Conservation (phyloP, 495 filamentous ascomycete species). For the Chaetomium fimeti region DNA sequence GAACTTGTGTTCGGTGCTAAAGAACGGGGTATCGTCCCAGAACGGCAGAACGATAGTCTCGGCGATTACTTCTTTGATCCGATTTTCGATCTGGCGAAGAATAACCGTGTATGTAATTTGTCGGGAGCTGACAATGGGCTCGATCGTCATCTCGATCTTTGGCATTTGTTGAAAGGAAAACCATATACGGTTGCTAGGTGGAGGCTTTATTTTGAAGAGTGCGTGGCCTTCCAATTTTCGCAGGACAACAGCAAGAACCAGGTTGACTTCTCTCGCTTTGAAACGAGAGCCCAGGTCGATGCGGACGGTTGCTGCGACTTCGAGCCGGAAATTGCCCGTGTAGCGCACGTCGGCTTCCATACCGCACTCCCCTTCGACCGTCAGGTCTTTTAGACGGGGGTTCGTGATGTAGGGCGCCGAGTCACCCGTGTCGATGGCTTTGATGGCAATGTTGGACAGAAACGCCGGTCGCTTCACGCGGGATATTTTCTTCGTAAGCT, state of each 20-base stretch:
- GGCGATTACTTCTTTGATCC: constrained; percentile 87
- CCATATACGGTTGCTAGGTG: constrained; percentile 93
- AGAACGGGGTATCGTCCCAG: constrained; percentile 93
- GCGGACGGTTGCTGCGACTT: constrained; percentile 83
- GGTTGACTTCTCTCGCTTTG: constrained; percentile 83
- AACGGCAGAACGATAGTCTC: constrained; percentile 92
- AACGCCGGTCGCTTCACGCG: constrained; percentile 90
- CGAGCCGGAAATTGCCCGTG: constrained; percentile 80
- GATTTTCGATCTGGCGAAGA: constrained; percentile 85
- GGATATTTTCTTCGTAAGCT: constrained; percentile 95
- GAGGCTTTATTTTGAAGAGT: constrained; percentile 84
- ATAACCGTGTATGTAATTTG: constrained; percentile 94
- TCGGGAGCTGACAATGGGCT: constrained; percentile 90
- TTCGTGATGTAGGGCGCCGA: constrained; percentile 87
- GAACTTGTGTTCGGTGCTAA: constrained; percentile 67
- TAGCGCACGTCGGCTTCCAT: constrained; percentile 86
- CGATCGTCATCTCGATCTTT: constrained; percentile 85
- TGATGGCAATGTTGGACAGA: constrained; percentile 74
- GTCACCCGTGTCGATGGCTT: constrained; percentile 81
- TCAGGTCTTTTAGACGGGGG: constrained; percentile 83
- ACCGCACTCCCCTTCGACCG: constrained; percentile 82
- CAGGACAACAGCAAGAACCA: constrained; percentile 81
- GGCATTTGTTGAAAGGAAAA: constrained; percentile 89
- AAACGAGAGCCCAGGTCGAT: constrained; percentile 87
- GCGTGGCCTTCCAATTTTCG: constrained; percentile 84